phyloP scores from a whole-genome alignment of 305 asterid species.

The Rubia peregrina region DNA sequence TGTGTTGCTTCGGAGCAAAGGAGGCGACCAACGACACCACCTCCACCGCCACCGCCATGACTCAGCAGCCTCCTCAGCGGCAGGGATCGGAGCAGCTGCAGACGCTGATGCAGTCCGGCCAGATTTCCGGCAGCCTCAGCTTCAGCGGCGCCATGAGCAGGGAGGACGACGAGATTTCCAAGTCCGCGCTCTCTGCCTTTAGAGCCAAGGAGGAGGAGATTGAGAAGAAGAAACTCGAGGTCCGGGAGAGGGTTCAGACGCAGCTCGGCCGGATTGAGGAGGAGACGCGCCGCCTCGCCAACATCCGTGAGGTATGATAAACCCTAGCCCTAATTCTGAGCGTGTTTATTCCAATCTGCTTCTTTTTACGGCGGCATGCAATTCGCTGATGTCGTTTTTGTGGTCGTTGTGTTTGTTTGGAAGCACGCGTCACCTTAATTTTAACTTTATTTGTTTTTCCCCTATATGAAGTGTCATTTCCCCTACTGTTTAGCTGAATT shows the following conservation, averaged over 20 bases:
- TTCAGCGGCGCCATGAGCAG: conserved; percentile 46
- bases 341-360: conserved; percentile 1
- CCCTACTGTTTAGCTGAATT: neutral
- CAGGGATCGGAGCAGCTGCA: conserved; percentile 49
- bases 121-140: conserved; percentile 60
- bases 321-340: neutral
- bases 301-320: conserved; percentile 63
- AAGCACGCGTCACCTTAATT: neutral
- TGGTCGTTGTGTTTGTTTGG: neutral
- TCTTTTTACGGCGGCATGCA: conserved; percentile 7
- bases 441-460: neutral
- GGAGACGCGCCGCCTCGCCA: conserved; percentile 80
- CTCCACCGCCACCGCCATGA: conserved; percentile 3
- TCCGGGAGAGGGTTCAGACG: conserved; percentile 75
- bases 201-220: conserved; percentile 94
- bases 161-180: conserved; percentile 90
- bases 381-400: neutral
- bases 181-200: conserved; percentile 77
- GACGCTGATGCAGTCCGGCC: conserved; percentile 48
- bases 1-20: neutral
- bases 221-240: conserved; percentile 90
- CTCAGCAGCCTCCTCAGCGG: conserved; percentile 41
- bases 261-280: conserved; percentile 96
- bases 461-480: neutral
- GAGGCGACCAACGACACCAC: conserved; percentile 1